Conservation (phyloP, 2,329 filamentous ascomycete species). For the Cryphonectria japonica region DNA sequence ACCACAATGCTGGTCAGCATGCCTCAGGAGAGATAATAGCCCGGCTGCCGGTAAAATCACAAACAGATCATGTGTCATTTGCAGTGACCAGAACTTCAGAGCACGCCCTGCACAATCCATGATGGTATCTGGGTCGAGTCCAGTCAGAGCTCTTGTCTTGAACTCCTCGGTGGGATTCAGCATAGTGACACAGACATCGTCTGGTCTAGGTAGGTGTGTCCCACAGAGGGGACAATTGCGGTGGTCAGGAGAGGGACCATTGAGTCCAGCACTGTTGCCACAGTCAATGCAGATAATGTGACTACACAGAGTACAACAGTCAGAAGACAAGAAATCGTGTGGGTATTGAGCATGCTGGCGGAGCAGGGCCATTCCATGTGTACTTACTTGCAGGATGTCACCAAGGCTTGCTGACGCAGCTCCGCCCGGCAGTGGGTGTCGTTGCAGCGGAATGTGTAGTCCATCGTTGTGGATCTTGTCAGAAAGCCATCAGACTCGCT, state of each 20-base stretch:
- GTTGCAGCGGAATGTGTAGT: slow-evolving; percentile 78
- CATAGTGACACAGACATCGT: slow-evolving; percentile 73
- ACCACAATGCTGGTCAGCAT: slow-evolving; percentile 20
- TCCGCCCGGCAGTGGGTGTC: slow-evolving; percentile 73
- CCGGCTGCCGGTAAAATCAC: slow-evolving; percentile 34
- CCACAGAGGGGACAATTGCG: slow-evolving; percentile 76
- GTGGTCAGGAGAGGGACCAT: slow-evolving; percentile 54
- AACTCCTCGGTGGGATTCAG: slow-evolving; percentile 86
- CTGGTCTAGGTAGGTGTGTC: slow-evolving; percentile 67
- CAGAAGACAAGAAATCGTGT: background rate
- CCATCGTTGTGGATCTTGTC: slow-evolving; percentile 55
- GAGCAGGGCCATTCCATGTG: background rate
- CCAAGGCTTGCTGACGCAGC: slow-evolving; percentile 72
- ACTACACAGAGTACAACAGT: slow-evolving; percentile 45
- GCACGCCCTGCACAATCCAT: slow-evolving; percentile 86
- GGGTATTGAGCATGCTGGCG: slow-evolving; percentile 25
- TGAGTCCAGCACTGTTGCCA: slow-evolving; percentile 67
- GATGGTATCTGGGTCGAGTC: slow-evolving; percentile 77
- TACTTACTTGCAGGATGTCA: slow-evolving; percentile 82
- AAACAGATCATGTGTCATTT: slow-evolving; percentile 81
- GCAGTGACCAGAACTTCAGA: slow-evolving; percentile 84
- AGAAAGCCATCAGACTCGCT: background rate
- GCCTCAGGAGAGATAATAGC: slow-evolving; percentile 24
- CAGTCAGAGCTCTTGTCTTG: slow-evolving; percentile 84
- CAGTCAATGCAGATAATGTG: slow-evolving; percentile 87